Evolutionary conservation across 1,139 yeast species (phyloP), one percentile per base, ranked within the genome.

Genomic region (Suhomyces coccinellae): DNA sequence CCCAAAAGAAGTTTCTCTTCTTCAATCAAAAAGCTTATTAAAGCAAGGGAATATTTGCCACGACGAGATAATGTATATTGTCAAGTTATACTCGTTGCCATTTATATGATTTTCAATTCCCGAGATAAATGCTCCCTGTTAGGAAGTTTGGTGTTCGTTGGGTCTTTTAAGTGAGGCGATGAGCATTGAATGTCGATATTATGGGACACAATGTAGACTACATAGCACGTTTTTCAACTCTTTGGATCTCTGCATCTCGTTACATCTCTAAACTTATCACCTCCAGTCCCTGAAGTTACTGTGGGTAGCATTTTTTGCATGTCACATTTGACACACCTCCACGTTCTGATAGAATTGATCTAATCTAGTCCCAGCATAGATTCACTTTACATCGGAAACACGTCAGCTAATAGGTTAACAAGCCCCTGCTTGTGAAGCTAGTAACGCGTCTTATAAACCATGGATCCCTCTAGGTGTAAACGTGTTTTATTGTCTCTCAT

Each of bases 1-100:
- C 36, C 41, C 49, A 42, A 39, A 31, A 38, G 24, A 31, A 39
- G n/a, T 36, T 50, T 55, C 58, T 52, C 54, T 69, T 71, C 73
- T 58, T 58, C 62, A 79, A 79, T 78, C 83, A 79, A 80, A 80
- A 80, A 77, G 80, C 68, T 61, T 62, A 63, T 56, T 57, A 61
- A 62, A 65, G 61, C 56, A 63, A 71, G 83, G 83, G 80, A 78
- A 77, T 69, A 75, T 77, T 78, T 80, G 85, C 85, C 85, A 80
- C 85, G 85, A 71, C 83, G 83, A 69, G 77, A 67, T 76, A 73
- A 79, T 75, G 81, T 66, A 74, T 52, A 75, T 71, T 69, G 71
- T 75, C 82, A 77, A 79, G 82, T 79, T 76, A 75, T 71, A 66
- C 72, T 69, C 83, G 84, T 79, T 80, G 85, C 85, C 85, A 80